Evolutionary conservation across 2,329 filamentous ascomycete species (phyloP), one percentile per base, ranked within the genome.

Genomic region (Xylariaceae sp.): DNA sequence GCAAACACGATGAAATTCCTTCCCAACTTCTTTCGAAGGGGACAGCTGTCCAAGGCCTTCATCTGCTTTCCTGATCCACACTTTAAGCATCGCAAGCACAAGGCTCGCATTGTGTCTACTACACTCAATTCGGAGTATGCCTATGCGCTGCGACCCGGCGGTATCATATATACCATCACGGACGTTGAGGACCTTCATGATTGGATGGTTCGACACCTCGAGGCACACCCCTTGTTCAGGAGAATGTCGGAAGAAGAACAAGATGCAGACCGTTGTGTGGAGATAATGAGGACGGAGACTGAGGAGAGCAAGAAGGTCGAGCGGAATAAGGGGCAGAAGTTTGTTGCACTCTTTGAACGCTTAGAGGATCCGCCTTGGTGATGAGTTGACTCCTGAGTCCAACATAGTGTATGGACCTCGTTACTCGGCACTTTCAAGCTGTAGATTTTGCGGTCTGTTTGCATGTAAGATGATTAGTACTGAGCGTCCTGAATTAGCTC

Each of bases 1-100:
- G 89, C 89, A 62, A 99, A 99, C 75, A 89, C 90, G 4, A 99
- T 99, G 94, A 99, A 99, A 71, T 99, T 97, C 72, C 77, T 99
- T n/a, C 92, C 95, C 59, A 97, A 99, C 69, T 96, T 96, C 78
- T 97, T 99, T 77, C 76, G 74, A 52, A 88, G 86, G 66, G 78
- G 74, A 11, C 91, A 96, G 69, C 82, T 99, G 11, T 82, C 80
- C 60, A 95, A 95, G 69, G 89, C 97, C 68, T 99, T 99, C 72
- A 88, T 99, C 65, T 99, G 94, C 76, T 99, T 99, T 69, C 94
- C 94, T 0, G 94, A 99, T 67, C 94, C 94, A 56, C 94, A 99
- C 73, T 99, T 99, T 78, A 99, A 99, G 74, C 84, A 89, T 9
- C 83, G 92, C 60, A 99, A 99, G 73, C 94, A 97, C 76, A 99